Base-by-base conservation (phyloP, 768 basidiomycete species). In the Calocera viscosa region DNA sequence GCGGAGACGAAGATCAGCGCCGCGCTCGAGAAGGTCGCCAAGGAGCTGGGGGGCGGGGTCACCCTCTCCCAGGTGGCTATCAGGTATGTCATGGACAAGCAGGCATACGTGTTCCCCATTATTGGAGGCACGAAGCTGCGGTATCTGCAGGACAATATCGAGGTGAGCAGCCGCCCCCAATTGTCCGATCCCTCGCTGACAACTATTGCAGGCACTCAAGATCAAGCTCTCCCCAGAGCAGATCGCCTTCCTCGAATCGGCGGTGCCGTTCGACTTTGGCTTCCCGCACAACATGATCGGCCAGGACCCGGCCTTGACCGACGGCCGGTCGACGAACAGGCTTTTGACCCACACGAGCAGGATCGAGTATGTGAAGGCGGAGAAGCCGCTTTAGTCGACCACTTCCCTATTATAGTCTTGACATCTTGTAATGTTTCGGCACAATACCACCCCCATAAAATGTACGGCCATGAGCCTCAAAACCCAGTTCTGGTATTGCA, bases 81-180 rank as follows among this genome's bases (percentile, higher is more conserved):
- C 67, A 81, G 82, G 16, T 84, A 83, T 67, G 74, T 84, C 11
- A 74, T 84, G 74, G 80, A 83, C 43, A 85, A 84, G 72, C 76
- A 80, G 2, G 79, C 80, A 0, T 82, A 77, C 64, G 81, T 82
- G 0, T 83, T 84, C 74, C 82, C 82, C 0, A 76, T 83, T 67
- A 72, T 83, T 30, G 82, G 82, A 1, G 80, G 82, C 0, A 77
- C 82, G 64, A 85, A 83, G 69, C 73, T 82, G 43, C 82, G 82
- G 71, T 81, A 85, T 38, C 72, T 85, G 24, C 60, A 75, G 47
- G 78, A 78, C 49, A 86, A 84, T 70, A 66, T 84, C 22, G 78
- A 70, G 64, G 67, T 47, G 3, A 17, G 43, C 19, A 14, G 8
- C 19, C 19, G 7, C 43, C 5, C 8, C 19, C 19, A 7, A 19